phyloP scores from a whole-genome alignment of 257 asterid species.

The Petrea volubilis region DNA sequence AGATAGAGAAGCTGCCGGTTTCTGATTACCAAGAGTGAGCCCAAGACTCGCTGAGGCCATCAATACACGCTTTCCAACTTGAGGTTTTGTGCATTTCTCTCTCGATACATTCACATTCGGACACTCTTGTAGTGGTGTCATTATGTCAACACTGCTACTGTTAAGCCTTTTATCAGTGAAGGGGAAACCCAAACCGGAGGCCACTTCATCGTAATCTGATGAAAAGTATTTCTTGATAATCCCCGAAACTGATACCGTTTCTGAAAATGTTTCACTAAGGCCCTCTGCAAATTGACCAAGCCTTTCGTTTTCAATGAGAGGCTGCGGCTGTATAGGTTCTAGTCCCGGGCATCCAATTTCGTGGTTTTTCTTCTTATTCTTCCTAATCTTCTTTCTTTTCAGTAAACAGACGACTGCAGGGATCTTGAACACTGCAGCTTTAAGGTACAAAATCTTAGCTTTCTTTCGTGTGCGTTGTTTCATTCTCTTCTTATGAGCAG shows the following conservation, averaged over 20 bases:
- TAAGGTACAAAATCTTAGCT: constrained; percentile 18
- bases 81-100: constrained; percentile 24
- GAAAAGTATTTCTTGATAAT: constrained; percentile 64
- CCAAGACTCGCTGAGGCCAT: constrained; percentile 47
- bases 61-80: constrained; percentile 54
- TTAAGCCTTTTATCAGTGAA: constrained; percentile 9
- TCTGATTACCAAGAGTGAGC: constrained; percentile 27
- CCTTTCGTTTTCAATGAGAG: constrained; percentile 8
- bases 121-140: constrained; percentile 8
- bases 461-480: constrained; percentile 29
- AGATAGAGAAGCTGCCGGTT: constrained; percentile 34
- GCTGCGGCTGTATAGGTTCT: neutral
- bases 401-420: constrained; percentile 14
- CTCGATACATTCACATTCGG: constrained; percentile 16
- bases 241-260: constrained; percentile 56
- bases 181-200: constrained; percentile 31
- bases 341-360: neutral
- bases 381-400: constrained; percentile 20
- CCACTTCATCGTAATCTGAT: constrained; percentile 52
- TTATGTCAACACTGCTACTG: constrained; percentile 2
- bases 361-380: constrained; percentile 11
- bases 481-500: constrained; percentile 16
- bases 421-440: constrained; percentile 14
- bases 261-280: constrained; percentile 39
- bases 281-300: constrained; percentile 22